Evolutionary conservation across 2,329 filamentous ascomycete genomes (phyloP).

Genomic region (Aspergillus alliaceus): DNA sequence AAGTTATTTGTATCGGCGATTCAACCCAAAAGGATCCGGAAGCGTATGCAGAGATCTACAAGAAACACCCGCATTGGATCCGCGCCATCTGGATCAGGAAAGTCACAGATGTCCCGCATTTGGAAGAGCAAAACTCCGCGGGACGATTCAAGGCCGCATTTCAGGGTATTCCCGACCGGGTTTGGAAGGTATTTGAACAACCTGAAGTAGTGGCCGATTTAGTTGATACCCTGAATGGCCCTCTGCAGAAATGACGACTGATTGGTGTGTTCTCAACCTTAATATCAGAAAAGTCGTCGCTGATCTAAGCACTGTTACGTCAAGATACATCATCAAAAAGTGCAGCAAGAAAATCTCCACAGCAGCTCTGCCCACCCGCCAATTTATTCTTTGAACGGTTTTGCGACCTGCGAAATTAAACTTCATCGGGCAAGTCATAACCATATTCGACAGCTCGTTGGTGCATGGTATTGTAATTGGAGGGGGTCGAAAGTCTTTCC

Average conservation of each 20-base stretch:
- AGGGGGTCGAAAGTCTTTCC: neutral
- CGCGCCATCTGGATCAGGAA: conserved; percentile 82
- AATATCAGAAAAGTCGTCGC: conserved; percentile 1
- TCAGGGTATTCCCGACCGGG: conserved; percentile 63
- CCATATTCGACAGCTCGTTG: neutral
- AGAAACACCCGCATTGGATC: conserved; percentile 72
- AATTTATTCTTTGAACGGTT: neutral
- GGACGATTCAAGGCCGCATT: conserved; percentile 83
- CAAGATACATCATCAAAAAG: conserved; percentile 9
- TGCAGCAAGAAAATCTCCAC: neutral
- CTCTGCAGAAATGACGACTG: no score
- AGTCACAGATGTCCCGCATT: conserved; percentile 72
- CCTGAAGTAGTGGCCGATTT: conserved; percentile 60
- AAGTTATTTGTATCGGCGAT: conserved; percentile 84
- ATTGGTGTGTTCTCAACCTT: neutral
- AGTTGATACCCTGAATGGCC: conserved; percentile 31
- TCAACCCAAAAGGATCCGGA: conserved; percentile 91
- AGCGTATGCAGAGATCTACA: conserved; percentile 76
- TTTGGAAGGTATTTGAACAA: conserved; percentile 83
- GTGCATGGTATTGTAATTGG: neutral
- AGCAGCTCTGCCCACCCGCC: neutral
- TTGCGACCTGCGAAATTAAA: neutral
- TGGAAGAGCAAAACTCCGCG: conserved; percentile 71
- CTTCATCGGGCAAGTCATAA: neutral
- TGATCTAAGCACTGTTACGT: conserved; percentile 13